Evolutionary conservation across 106 monocot genomes (phyloP).

Genomic region (Cymbidium sinense): DNA sequence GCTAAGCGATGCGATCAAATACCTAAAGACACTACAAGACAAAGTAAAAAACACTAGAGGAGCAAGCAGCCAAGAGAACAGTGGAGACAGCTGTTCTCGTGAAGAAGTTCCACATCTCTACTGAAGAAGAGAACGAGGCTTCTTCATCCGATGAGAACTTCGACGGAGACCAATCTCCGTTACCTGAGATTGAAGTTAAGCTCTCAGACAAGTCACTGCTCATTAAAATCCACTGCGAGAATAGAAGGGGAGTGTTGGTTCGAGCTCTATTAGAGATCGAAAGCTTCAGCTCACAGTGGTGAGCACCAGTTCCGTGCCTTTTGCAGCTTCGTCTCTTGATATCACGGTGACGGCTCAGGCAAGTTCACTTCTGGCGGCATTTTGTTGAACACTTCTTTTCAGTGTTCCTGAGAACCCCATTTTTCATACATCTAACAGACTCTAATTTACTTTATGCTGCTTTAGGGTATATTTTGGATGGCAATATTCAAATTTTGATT

Average conservation of each 20-base stretch:
- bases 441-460: too few relatives aligned
- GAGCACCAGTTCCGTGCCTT: not conserved
- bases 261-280: constrained; percentile 6
- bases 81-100: constrained; percentile 7
- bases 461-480: too few relatives aligned
- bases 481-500: too few relatives aligned
- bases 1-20: constrained; percentile 2
- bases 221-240: constrained; percentile 12
- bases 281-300: not conserved
- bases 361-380: too few relatives aligned
- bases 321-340: constrained; percentile 9
- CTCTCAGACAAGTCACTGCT: constrained; percentile 8
- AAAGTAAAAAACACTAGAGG: constrained; percentile 8
- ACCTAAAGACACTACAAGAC: constrained; percentile 5
- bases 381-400: not conserved
- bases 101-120: not conserved
- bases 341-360: constrained; percentile 12
- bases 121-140: constrained; percentile 3
- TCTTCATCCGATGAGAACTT: constrained; percentile 7
- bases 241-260: not conserved
- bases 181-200: constrained; percentile 8
- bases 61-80: constrained; percentile 8
- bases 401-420: not conserved
- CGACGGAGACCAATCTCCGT: not conserved
- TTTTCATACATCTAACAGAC: too few relatives aligned